Conservation (phyloP, 306 rosid genomes). For the Dalbergia cultrata region DNA sequence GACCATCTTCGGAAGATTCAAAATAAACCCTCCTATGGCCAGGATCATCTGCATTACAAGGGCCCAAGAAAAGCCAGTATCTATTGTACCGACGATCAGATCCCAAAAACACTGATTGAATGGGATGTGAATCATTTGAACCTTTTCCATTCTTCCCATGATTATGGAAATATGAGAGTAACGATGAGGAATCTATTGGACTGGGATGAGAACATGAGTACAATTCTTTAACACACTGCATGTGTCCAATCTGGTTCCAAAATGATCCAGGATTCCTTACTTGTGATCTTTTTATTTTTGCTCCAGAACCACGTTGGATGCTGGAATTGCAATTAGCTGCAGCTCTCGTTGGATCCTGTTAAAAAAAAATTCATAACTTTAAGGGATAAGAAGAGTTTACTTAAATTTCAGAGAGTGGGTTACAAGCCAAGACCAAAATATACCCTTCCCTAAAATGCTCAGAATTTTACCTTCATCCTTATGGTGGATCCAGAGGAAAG, state of each 20-base stretch:
- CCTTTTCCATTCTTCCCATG: constrained; percentile 49
- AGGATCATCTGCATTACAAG: constrained; percentile 81
- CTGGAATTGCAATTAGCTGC: constrained; percentile 63
- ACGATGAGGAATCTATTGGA: constrained; percentile 75
- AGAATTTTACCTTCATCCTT: constrained; percentile 72
- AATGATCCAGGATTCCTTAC: constrained; percentile 58
- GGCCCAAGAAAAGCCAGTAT: constrained; percentile 99
- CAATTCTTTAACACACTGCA: constrained; percentile 55
- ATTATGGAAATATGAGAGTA: constrained; percentile 53
- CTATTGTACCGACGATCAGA: constrained; percentile 96
- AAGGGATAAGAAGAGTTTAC: constrained; percentile 23
- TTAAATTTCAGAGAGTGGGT: background rate
- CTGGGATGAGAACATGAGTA: constrained; percentile 52
- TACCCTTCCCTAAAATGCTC: constrained; percentile 28
- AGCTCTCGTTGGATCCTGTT: constrained; percentile 62
- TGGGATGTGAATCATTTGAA: constrained; percentile 65
- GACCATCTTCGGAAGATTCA: constrained; percentile 99
- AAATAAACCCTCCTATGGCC: constrained; percentile 98
- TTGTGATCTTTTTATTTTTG: constrained; percentile 84
- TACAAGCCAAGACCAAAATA: constrained; percentile 11
- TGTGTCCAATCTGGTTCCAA: constrained; percentile 57
- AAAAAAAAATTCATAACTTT: constrained; percentile 31
- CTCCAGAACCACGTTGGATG: constrained; percentile 79
- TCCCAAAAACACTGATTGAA: constrained; percentile 95
- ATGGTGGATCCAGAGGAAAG: constrained; percentile 81